Conservation (phyloP, 345 rosid species). For the Durio zibethinus region DNA sequence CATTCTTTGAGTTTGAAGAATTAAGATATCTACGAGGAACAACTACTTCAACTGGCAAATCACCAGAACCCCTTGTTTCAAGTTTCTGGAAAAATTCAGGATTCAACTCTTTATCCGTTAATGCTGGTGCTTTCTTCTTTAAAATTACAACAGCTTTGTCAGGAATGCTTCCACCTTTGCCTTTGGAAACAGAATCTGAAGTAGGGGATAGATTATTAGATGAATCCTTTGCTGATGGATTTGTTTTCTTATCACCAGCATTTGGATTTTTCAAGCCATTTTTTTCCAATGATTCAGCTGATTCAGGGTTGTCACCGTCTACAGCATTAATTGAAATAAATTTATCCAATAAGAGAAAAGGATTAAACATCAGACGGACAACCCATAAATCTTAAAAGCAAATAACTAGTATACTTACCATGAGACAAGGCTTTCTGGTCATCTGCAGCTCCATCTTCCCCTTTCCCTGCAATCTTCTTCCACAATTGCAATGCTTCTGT, state of each 20-base stretch:
- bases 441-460: constrained; percentile 54
- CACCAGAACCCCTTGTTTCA: constrained; percentile 67
- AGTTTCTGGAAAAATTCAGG: constrained; percentile 97
- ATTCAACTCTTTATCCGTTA: constrained; percentile 81
- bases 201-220: constrained; percentile 44
- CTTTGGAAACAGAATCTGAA: constrained; percentile 51
- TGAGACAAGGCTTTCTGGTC: constrained; percentile 57
- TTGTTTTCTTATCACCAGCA: constrained; percentile 36
- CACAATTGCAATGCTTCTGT: constrained; percentile 88
- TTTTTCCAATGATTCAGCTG: constrained; percentile 39
- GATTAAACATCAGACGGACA: constrained; percentile 10
- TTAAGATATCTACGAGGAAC: constrained; percentile 70
- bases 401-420: constrained; percentile 35
- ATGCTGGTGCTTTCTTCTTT: constrained; percentile 83
- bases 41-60: constrained; percentile 88
- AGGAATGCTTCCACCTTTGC: constrained; percentile 60
- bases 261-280: constrained; percentile 41
- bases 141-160: constrained; percentile 79
- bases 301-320: constrained; percentile 38
- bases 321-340: constrained; percentile 14
- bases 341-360: background rate
- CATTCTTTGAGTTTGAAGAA: constrained; percentile 54
- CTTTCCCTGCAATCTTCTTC: constrained; percentile 85
- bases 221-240: constrained; percentile 46
- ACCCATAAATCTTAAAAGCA: background rate